Conservation (phyloP, 257 asterid species). For the Gentiana straminea region DNA sequence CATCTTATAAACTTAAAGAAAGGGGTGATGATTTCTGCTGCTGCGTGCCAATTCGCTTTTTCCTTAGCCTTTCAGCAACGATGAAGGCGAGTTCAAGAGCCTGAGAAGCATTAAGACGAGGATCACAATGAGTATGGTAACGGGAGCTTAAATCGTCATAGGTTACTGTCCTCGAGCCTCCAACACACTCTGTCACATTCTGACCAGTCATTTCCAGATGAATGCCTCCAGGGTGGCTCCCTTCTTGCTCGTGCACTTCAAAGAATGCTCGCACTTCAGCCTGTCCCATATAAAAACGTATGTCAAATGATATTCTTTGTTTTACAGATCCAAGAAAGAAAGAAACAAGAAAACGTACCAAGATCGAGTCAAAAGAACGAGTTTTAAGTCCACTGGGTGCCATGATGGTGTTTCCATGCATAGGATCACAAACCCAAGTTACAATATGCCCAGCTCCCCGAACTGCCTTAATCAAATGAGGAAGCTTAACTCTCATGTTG, state of each 20-base stretch:
- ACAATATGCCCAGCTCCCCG: conserved; percentile 6
- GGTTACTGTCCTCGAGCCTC: neutral
- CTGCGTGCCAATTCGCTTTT: neutral
- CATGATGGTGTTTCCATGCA: conserved; percentile 9
- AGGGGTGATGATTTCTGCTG: too few species aligned
- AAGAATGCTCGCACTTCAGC: conserved; percentile 10
- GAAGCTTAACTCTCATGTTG: conserved; percentile 7
- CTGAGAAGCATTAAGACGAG: conserved; percentile 4
- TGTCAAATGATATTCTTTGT: neutral
- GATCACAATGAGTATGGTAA: neutral
- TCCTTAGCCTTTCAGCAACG: neutral
- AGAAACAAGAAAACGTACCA: neutral
- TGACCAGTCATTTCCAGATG: conserved; percentile 7
- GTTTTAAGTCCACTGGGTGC: conserved; percentile 10
- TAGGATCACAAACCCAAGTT: conserved; percentile 10
- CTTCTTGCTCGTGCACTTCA: conserved; percentile 11
- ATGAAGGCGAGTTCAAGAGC: neutral
- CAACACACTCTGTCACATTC: neutral
- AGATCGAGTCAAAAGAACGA: conserved; percentile 8
- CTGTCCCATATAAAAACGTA: neutral
- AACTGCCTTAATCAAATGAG: conserved; percentile 8
- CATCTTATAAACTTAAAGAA: too few species aligned
- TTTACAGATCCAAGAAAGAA: too few species aligned
- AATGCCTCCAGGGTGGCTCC: conserved; percentile 10
- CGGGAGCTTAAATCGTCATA: neutral